phyloP scores from a whole-genome alignment of 2,329 filamentous ascomycete species.

The Didymella arachidicola region DNA sequence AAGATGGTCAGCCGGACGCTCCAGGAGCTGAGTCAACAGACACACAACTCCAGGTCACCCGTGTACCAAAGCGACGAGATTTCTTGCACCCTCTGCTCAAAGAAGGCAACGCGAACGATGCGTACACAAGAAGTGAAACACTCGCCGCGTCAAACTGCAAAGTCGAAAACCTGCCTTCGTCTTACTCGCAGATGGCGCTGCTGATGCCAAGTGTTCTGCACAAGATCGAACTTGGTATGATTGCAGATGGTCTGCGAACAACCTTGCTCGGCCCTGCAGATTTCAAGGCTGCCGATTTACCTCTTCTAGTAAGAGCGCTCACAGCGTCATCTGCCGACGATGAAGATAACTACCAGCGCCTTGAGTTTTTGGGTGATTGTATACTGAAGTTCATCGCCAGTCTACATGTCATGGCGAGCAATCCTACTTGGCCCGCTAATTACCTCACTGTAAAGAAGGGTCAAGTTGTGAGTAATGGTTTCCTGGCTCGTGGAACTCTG shows the following conservation, averaged over 20 bases:
- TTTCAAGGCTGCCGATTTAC: slow-evolving; percentile 58
- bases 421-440: slow-evolving; percentile 77
- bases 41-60: slow-evolving; percentile 27
- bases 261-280: slow-evolving; percentile 62
- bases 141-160: slow-evolving; percentile 60
- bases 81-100: slow-evolving; percentile 60
- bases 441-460: slow-evolving; percentile 75
- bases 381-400: slow-evolving; percentile 78
- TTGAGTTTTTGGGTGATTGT: slow-evolving; percentile 88
- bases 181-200: slow-evolving; percentile 60
- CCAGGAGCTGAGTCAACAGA: background rate
- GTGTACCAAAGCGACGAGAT: slow-evolving; percentile 65
- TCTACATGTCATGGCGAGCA: slow-evolving; percentile 67
- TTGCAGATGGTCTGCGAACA: slow-evolving; percentile 67
- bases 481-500: slow-evolving; percentile 71
- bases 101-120: slow-evolving; percentile 23
- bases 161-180: slow-evolving; percentile 56
- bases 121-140: slow-evolving; percentile 56
- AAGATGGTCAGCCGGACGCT: background rate
- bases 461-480: slow-evolving; percentile 74
- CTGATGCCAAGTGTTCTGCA: slow-evolving; percentile 78
- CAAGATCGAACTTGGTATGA: slow-evolving; percentile 69
- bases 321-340: slow-evolving; percentile 69
- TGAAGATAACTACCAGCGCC: slow-evolving; percentile 75
- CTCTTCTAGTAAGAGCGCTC: slow-evolving; percentile 72